Evolutionary conservation across 306 rosid species (phyloP).

Genomic region (Psophocarpus tetragonolobus): DNA sequence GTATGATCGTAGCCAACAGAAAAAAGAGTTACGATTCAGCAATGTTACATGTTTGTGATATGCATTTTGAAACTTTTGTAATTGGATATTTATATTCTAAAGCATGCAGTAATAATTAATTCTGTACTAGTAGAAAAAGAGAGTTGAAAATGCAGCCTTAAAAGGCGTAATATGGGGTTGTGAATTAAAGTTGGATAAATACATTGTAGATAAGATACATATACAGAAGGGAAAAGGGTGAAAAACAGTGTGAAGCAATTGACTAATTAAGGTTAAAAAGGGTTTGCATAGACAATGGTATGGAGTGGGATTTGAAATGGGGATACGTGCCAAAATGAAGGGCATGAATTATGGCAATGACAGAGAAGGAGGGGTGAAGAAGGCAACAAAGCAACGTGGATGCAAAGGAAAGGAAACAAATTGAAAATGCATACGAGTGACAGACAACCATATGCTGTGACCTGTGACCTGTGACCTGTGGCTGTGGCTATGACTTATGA

Average conservation of each 20-base stretch:
- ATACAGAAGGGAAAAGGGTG: background rate
- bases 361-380: slow-evolving; percentile 38
- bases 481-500: background rate
- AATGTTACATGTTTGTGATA: slow-evolving; percentile 27
- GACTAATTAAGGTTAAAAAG: slow-evolving; percentile 9
- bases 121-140: too few relatives aligned
- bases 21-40: background rate
- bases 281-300: too few relatives aligned
- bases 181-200: slow-evolving; percentile 24
- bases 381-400: slow-evolving; percentile 49
- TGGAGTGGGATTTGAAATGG: slow-evolving; percentile 41
- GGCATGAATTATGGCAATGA: slow-evolving; percentile 39
- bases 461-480: too few relatives aligned
- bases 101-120: slow-evolving; percentile 4
- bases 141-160: too few relatives aligned
- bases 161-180: background rate
- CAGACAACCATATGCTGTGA: slow-evolving; percentile 48
- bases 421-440: slow-evolving; percentile 36
- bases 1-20: background rate
- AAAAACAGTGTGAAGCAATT: background rate
- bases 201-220: background rate
- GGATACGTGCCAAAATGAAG: slow-evolving; percentile 53
- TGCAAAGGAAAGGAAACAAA: slow-evolving; percentile 47
- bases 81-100: background rate
- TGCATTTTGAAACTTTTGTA: slow-evolving; percentile 13